Conservation (phyloP, 192 early-diverging fungal species). For the Entomortierella parvispora region DNA sequence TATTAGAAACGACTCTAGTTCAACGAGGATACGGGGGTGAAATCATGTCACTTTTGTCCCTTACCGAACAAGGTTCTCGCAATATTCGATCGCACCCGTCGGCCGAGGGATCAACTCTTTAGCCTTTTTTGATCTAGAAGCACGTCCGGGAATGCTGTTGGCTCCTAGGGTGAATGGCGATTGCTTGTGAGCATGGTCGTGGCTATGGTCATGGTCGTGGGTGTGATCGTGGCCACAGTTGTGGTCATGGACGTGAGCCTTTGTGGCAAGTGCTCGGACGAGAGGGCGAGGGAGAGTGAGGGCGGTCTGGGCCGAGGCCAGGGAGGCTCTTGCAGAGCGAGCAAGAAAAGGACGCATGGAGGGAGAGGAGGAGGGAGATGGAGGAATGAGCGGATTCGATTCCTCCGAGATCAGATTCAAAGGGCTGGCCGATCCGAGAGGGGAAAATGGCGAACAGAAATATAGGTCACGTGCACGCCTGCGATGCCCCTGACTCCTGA, state of each 20-base stretch:
- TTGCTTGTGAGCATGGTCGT: slow-evolving; percentile 20
- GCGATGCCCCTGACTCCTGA: no score
- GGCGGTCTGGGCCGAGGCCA: no score
- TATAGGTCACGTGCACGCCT: no score
- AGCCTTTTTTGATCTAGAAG: not conserved
- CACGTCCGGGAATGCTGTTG: not conserved
- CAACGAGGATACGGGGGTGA: not conserved
- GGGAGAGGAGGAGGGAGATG: no score
- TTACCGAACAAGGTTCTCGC: slow-evolving; percentile 44
- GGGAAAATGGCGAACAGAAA: no score
- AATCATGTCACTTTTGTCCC: not conserved
- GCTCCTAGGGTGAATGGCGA: slow-evolving; percentile 36
- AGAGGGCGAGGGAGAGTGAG: no score
- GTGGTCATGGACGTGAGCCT: slow-evolving; percentile 36
- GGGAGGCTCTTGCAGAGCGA: no score
- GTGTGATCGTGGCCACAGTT: slow-evolving; percentile 31
- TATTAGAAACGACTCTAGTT: not conserved
- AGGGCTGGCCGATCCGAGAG: no score
- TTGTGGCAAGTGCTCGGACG: no score
- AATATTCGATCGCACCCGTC: slow-evolving; percentile 29
- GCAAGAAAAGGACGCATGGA: no score
- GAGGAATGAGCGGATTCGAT: no score
- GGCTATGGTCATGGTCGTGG: slow-evolving; percentile 28
- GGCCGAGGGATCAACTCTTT: slow-evolving; percentile 22
- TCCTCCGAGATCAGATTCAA: no score